phyloP scores from a whole-genome alignment of 1,284 basidiomycete genomes.

The Boletus semigastroideus region DNA sequence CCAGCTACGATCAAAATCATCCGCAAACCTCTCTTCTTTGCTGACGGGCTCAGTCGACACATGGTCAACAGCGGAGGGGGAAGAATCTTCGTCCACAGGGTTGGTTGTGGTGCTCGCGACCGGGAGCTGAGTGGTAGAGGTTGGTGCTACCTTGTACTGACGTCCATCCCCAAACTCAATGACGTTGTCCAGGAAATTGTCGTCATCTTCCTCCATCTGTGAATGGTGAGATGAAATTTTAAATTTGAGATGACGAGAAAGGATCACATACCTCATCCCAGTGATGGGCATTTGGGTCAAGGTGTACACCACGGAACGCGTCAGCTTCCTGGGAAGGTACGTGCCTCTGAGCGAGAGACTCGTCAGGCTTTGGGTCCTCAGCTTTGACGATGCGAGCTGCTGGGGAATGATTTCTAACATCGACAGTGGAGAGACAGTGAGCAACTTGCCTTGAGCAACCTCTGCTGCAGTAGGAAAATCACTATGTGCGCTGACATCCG shows the following conservation, averaged over 20 bases:
- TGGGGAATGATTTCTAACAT: constrained; percentile 10
- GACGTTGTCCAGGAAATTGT: constrained; percentile 84
- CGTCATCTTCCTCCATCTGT: constrained; percentile 87
- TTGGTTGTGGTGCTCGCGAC: constrained; percentile 9
- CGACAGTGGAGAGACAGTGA: constrained; percentile 4
- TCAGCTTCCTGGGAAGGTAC: constrained; percentile 76
- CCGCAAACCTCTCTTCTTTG: constrained; percentile 75
- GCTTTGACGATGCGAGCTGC: constrained; percentile 22
- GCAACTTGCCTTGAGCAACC: constrained; percentile 70
- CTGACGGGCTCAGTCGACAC: constrained; percentile 39
- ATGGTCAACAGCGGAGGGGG: constrained; percentile 23
- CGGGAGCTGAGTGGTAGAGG: constrained; percentile 36
- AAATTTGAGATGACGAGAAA: neutral
- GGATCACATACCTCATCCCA: constrained; percentile 85
- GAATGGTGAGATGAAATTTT: constrained; percentile 14
- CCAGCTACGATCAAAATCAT: constrained; percentile 91
- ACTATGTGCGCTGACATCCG: constrained; percentile 43
- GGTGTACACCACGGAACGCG: constrained; percentile 87
- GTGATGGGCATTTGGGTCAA: constrained; percentile 90
- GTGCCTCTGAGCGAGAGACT: constrained; percentile 42
- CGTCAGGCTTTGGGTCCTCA: constrained; percentile 38
- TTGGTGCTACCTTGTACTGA: constrained; percentile 75
- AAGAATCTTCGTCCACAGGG: constrained; percentile 17
- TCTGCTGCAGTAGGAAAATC: constrained; percentile 95
- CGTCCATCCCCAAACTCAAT: constrained; percentile 93